These are phyloP conservation scores for Lactarius quietus DNA, from an alignment of 768 basidiomycete genomes.

Conservation along the genomic window DNA sequence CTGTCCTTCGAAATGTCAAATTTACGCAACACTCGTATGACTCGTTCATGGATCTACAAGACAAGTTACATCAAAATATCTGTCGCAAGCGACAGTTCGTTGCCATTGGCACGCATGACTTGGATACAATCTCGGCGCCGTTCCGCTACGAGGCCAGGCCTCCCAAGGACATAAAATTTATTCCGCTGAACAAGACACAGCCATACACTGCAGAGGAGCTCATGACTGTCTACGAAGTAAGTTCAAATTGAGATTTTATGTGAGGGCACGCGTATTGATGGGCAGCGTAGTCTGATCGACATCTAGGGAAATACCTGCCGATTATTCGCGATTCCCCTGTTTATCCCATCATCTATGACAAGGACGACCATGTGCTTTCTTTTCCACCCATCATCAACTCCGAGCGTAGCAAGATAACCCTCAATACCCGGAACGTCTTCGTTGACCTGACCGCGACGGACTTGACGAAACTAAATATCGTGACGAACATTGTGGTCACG, in stretches of 20 bases:
- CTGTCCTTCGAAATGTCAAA: constrained; percentile 83
- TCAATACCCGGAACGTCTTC: constrained; percentile 92
- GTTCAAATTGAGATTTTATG: constrained; percentile 24
- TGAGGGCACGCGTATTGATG: constrained; percentile 2
- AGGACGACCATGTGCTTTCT: constrained; percentile 79
- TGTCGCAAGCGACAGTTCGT: constrained; percentile 88
- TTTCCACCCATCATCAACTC: constrained; percentile 99
- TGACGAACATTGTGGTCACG: constrained; percentile 90
- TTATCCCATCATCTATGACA: constrained; percentile 97
- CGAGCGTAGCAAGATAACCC: constrained; percentile 93
- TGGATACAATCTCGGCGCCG: constrained; percentile 83
- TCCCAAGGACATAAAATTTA: constrained; percentile 89
- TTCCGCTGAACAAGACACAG: constrained; percentile 75
- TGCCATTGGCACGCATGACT: constrained; percentile 95
- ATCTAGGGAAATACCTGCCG: constrained; percentile 81
- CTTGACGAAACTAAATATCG: constrained; percentile 92
- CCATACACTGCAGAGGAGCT: constrained; percentile 84
- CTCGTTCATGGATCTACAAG: constrained; percentile 98
- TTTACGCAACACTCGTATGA: constrained; percentile 89
- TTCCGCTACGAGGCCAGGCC: constrained; percentile 83
- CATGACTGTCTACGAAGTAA: constrained; percentile 91
- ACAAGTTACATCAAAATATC: constrained; percentile 96
- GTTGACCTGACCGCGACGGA: constrained; percentile 98
- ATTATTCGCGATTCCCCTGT: constrained; percentile 95
- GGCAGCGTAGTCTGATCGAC: constrained; percentile 74